phyloP scores from a whole-genome alignment of 1,139 yeast genomes.

The Saccharomyces hybrid region DNA sequence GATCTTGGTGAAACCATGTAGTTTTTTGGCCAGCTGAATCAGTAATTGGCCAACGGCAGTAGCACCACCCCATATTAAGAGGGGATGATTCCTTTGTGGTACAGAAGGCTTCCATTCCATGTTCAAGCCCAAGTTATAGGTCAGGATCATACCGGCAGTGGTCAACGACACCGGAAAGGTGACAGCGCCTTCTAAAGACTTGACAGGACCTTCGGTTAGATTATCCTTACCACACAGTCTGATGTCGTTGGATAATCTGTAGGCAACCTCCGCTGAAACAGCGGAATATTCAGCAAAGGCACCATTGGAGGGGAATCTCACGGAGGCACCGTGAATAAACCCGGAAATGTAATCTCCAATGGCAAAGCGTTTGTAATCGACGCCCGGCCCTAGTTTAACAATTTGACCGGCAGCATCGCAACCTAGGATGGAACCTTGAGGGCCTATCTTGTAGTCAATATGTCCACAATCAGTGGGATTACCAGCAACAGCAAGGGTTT shows the following conservation, averaged over 20 bases:
- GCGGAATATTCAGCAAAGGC: conserved; percentile 53
- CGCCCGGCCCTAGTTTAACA: conserved; percentile 49
- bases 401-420: conserved; percentile 57
- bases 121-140: conserved; percentile 22
- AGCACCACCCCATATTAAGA: conserved; percentile 53
- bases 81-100: conserved; percentile 27
- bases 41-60: conserved; percentile 45
- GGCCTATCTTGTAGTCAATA: conserved; percentile 34
- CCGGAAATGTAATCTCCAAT: conserved; percentile 50
- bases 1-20: conserved; percentile 38
- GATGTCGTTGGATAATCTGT: conserved; percentile 22
- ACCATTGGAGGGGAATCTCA: conserved; percentile 39
- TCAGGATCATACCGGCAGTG: conserved; percentile 38
- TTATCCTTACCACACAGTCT: conserved; percentile 9
- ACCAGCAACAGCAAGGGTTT: conserved; percentile 51
- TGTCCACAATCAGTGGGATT: conserved; percentile 80
- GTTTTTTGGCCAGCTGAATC: conserved; percentile 42
- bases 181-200: conserved; percentile 57
- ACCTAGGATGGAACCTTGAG: conserved; percentile 45
- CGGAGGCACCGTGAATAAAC: conserved; percentile 42
- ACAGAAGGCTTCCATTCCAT: conserved; percentile 22
- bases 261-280: conserved; percentile 35
- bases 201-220: conserved; percentile 32
- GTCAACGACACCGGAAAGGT: conserved; percentile 44
- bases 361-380: conserved; percentile 32